Conservation (phyloP, 495 filamentous ascomycete genomes). For the Umbilicaria muhlenbergii region DNA sequence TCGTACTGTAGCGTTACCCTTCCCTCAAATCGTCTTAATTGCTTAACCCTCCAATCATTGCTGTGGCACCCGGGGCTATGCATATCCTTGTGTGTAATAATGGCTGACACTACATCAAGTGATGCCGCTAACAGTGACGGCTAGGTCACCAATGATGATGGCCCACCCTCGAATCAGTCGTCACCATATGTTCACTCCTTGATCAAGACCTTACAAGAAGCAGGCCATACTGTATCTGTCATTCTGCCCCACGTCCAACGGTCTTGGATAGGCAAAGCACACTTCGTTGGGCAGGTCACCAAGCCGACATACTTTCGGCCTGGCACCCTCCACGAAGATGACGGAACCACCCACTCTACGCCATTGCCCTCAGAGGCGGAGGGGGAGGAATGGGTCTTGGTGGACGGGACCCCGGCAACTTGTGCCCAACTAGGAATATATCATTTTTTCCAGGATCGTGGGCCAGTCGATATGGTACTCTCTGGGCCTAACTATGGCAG, state of each 20-base stretch:
- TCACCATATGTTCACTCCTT: slow-evolving; percentile 88
- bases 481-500: slow-evolving; percentile 89
- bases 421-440: slow-evolving; percentile 83
- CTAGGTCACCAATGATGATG: slow-evolving; percentile 87
- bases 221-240: slow-evolving; percentile 74
- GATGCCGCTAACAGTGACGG: slow-evolving; percentile 17
- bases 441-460: slow-evolving; percentile 69
- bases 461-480: slow-evolving; percentile 71
- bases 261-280: slow-evolving; percentile 96
- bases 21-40: too few species aligned
- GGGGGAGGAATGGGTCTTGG: slow-evolving; percentile 81
- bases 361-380: slow-evolving; percentile 34
- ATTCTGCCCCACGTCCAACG: slow-evolving; percentile 82
- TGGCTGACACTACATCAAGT: too few species aligned
- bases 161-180: slow-evolving; percentile 76
- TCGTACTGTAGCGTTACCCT: too few species aligned
- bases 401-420: slow-evolving; percentile 74
- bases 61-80: slow-evolving; percentile 7
- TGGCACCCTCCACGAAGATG: slow-evolving; percentile 42
- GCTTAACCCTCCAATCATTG: too few species aligned
- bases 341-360: slow-evolving; percentile 46
- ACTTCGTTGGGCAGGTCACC: slow-evolving; percentile 73
- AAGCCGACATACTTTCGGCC: slow-evolving; percentile 81
- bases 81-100: slow-evolving; percentile 21
- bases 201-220: slow-evolving; percentile 56